Conservation (phyloP, 1,284 basidiomycete genomes). For the Sporisorium exsertum region DNA sequence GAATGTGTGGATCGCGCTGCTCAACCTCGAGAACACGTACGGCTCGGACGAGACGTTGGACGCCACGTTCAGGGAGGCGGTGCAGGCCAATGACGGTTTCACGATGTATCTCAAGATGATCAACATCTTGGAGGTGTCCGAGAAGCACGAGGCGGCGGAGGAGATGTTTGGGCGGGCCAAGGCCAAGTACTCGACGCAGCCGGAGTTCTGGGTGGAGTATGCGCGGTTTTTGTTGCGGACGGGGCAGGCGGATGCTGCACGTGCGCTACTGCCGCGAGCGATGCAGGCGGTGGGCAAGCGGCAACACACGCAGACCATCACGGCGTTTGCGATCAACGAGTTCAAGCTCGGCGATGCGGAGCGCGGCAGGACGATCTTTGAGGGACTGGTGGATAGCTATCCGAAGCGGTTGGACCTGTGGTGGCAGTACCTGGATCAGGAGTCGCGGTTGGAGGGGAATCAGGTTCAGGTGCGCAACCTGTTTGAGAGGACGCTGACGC, state of each 20-base stretch:
- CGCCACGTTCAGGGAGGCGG: constrained; percentile 87
- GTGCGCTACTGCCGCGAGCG: constrained; percentile 87
- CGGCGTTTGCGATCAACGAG: constrained; percentile 92
- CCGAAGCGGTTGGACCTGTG: constrained; percentile 94
- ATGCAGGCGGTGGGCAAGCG: constrained; percentile 92
- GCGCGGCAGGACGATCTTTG: constrained; percentile 93
- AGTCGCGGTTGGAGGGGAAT: constrained; percentile 72
- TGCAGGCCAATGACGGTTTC: constrained; percentile 89
- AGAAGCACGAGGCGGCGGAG: constrained; percentile 73
- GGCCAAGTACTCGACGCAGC: constrained; percentile 93
- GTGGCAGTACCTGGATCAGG: constrained; percentile 97
- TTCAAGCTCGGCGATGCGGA: constrained; percentile 94
- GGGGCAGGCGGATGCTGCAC: constrained; percentile 81
- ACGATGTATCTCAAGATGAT: constrained; percentile 86
- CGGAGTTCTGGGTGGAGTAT: constrained; percentile 91
- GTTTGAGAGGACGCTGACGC: constrained; percentile 82
- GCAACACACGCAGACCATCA: constrained; percentile 94
- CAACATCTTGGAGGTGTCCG: constrained; percentile 83
- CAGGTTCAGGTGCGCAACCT: constrained; percentile 73
- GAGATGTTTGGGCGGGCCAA: constrained; percentile 60
- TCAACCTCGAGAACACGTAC: constrained; percentile 95
- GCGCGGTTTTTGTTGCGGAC: constrained; percentile 81
- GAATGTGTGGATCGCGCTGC: constrained; percentile 96
- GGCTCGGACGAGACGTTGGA: constrained; percentile 81
- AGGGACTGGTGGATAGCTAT: constrained; percentile 93